Percentiles rank a stretch among this genome's conserved stretches.
Evolutionary conservation across 208 protist genomes (phyloP).

Genomic region (Histomonas meleagridis): DNA sequence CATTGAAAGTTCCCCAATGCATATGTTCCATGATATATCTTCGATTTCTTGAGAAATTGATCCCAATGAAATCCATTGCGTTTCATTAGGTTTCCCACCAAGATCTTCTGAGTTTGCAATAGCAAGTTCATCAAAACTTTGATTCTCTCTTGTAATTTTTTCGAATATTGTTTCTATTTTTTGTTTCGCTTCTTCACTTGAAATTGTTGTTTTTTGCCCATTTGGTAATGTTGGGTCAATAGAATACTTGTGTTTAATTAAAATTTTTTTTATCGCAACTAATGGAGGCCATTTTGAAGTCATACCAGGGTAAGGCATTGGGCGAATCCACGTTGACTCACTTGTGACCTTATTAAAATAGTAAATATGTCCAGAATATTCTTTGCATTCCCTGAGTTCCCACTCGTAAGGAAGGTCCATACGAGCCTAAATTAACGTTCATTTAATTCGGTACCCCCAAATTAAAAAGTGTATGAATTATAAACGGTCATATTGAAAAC

Average conservation of each 20-base stretch:
- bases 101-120: neutral
- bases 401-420: neutral
- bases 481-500: too few species aligned
- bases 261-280: neutral
- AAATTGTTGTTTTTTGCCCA: neutral
- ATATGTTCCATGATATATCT: neutral
- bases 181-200: neutral
- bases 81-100: too few species aligned
- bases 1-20: neutral
- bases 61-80: too few species aligned
- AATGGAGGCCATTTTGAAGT: constrained; percentile 34
- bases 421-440: too few species aligned
- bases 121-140: constrained; percentile 29
- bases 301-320: neutral
- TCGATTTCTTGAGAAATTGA: neutral
- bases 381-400: neutral
- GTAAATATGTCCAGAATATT: neutral
- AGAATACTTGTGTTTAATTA: constrained; percentile 29
- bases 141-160: neutral
- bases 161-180: neutral
- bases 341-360: neutral
- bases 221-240: neutral
- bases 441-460: too few species aligned
- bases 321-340: neutral
- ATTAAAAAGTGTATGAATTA: too few species aligned